Base-by-base conservation (phyloP, 2,329 filamentous ascomycete species). In the Penicillium sclerotiorum region DNA sequence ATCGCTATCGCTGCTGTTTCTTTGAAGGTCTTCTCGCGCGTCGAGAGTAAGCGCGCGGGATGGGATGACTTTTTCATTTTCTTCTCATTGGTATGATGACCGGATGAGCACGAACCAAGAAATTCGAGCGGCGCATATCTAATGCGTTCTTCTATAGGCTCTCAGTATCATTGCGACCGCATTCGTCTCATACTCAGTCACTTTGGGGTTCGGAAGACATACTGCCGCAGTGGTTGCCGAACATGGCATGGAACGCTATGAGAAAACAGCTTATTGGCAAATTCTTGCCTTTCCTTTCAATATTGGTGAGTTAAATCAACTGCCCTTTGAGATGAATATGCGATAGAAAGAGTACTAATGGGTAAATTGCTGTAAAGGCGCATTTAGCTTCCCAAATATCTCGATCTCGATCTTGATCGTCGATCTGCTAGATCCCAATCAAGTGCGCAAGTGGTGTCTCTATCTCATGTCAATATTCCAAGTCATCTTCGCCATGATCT, bases 41-140 rank as follows among this genome's bases (percentile, higher is more conserved):
- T 53, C 3, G 50, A 52, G 8, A 48, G 28, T n/a, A 59, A 58
- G 20, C 30, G 38, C 4, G 21, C 57, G 7, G 63, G 62, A 15
- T 66, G 63, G 62, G 63, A 65, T 55, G 63, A 65, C 39, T 62
- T 65, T 36, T 63, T 66, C 25, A 66, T 66, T 20, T 61, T 64
- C 32, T 53, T 63, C 15, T 63, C 63, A 1, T 20, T 64, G 55
- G 63, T 66, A 46, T 35, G 42, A 41, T 8, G n/a, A 15, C 18
- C 15, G 3, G 8, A n/a, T n/a, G n/a, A n/a, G n/a, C n/a, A n/a
- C n/a, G n/a, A n/a, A n/a, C n/a, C n/a, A n/a, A n/a, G n/a, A n/a
- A n/a, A n/a, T n/a, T n/a, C n/a, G n/a, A n/a, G n/a, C n/a, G n/a
- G n/a, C n/a, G n/a, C n/a, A n/a, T n/a, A n/a, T n/a, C n/a, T n/a